These are phyloP conservation scores for Excoecaria cochinchinensis DNA, from an alignment of 345 rosid species.

Conservation along the genomic window DNA sequence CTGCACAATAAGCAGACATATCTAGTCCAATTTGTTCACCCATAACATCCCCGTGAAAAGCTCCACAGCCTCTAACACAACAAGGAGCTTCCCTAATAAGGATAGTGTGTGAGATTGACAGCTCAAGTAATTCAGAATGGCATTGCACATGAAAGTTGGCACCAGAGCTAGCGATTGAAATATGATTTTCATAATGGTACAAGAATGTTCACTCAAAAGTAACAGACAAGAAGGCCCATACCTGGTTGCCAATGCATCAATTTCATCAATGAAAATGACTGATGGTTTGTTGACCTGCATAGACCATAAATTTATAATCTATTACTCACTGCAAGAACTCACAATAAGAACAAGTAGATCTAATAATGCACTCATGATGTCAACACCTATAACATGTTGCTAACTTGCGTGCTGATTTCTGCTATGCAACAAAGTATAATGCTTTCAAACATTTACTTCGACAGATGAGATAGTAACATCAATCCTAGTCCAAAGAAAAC, in stretches of 20 bases:
- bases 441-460: neutral
- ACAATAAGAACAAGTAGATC: constrained; percentile 9
- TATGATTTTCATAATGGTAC: neutral
- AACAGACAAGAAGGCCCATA: constrained; percentile 27
- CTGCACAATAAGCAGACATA: neutral
- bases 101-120: neutral
- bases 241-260: constrained; percentile 95
- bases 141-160: neutral
- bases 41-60: neutral
- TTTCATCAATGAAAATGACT: constrained; percentile 91
- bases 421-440: neutral
- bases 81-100: neutral
- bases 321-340: constrained; percentile 8
- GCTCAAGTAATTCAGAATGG: neutral
- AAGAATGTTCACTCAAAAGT: neutral
- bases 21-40: constrained; percentile 4
- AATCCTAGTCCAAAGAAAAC: neutral
- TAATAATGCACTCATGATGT: neutral
- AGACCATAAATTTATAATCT: constrained; percentile 25
- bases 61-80: neutral
- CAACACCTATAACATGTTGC: neutral
- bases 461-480: neutral
- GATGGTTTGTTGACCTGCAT: constrained; percentile 94
- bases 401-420: constrained; percentile 10
- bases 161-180: neutral